phyloP scores from a whole-genome alignment of 176 grass and related monocot species.

The Ensete glaucum region DNA sequence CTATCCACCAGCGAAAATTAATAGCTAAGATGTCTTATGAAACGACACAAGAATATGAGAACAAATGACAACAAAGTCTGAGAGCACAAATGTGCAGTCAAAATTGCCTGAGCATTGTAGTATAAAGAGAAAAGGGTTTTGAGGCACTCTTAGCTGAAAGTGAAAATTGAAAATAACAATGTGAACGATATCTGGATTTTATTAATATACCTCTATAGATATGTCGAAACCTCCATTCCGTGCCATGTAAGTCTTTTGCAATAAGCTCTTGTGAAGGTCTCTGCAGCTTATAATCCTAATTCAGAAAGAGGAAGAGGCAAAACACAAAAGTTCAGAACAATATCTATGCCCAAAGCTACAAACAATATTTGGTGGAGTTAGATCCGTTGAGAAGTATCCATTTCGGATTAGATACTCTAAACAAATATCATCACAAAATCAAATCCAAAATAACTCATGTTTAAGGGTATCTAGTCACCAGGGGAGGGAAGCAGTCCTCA shows the following conservation, averaged over 20 bases:
- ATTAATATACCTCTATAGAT: conserved; percentile 75
- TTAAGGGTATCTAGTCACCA: conserved; percentile 41
- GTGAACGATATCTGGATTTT: background rate
- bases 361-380: background rate
- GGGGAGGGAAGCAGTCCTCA: conserved; percentile 89
- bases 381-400: background rate
- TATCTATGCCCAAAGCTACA: background rate
- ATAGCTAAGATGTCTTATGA: background rate
- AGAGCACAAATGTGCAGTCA: background rate
- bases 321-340: background rate
- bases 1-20: background rate
- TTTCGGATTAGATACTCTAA: background rate
- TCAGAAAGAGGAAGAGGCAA: conserved; percentile 1
- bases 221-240: conserved; percentile 83
- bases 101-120: background rate
- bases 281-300: conserved; percentile 82
- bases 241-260: conserved; percentile 87
- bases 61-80: background rate
- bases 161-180: background rate
- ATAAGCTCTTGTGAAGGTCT: conserved; percentile 97
- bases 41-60: background rate
- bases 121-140: background rate
- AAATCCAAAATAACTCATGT: background rate
- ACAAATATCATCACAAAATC: background rate
- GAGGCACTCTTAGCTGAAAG: background rate